Percentiles rank a stretch among this genome's conserved stretches.
phyloP scores from a whole-genome alignment of 1,139 yeast genomes.

The Geotrichum fermentans region DNA sequence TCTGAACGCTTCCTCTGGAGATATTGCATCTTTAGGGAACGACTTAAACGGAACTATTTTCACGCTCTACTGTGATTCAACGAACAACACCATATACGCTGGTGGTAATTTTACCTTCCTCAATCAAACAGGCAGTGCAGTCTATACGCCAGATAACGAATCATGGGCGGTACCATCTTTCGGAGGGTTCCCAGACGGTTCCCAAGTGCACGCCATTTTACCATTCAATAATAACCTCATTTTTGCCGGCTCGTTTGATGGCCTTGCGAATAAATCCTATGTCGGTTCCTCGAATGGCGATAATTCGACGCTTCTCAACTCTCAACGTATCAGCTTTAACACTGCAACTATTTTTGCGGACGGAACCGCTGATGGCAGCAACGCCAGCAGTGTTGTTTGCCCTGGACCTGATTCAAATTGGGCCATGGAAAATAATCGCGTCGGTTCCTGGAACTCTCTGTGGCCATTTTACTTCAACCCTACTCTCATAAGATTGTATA shows the following conservation, averaged over 20 bases:
- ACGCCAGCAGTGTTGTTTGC: slow-evolving; percentile 52
- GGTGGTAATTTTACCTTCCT: slow-evolving; percentile 73
- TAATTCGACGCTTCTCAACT: slow-evolving; percentile 45
- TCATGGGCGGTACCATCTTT: slow-evolving; percentile 55
- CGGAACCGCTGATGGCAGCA: slow-evolving; percentile 40
- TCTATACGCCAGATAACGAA: slow-evolving; percentile 52
- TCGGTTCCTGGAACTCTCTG: slow-evolving; percentile 66
- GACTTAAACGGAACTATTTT: slow-evolving; percentile 49
- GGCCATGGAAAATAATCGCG: slow-evolving; percentile 48
- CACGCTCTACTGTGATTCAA: slow-evolving; percentile 48
- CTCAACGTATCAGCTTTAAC: slow-evolving; percentile 62
- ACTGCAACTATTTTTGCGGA: slow-evolving; percentile 57
- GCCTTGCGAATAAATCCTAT: slow-evolving; percentile 53
- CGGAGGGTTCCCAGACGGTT: slow-evolving; percentile 65
- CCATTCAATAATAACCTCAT: slow-evolving; percentile 49
- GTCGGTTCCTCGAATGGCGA: slow-evolving; percentile 35
- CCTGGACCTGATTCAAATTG: slow-evolving; percentile 53
- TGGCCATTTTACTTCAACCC: slow-evolving; percentile 61
- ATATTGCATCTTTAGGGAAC: slow-evolving; percentile 42
- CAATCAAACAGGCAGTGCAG: slow-evolving; percentile 57
- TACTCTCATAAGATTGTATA: slow-evolving; percentile 67
- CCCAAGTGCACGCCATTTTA: slow-evolving; percentile 62
- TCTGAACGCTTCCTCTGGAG: slow-evolving; percentile 47
- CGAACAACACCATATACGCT: slow-evolving; percentile 53
- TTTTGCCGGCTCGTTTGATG: slow-evolving; percentile 73